Evolutionary conservation across 2,329 filamentous ascomycete species (phyloP).

Genomic region (Ampelomyces quisqualis): DNA sequence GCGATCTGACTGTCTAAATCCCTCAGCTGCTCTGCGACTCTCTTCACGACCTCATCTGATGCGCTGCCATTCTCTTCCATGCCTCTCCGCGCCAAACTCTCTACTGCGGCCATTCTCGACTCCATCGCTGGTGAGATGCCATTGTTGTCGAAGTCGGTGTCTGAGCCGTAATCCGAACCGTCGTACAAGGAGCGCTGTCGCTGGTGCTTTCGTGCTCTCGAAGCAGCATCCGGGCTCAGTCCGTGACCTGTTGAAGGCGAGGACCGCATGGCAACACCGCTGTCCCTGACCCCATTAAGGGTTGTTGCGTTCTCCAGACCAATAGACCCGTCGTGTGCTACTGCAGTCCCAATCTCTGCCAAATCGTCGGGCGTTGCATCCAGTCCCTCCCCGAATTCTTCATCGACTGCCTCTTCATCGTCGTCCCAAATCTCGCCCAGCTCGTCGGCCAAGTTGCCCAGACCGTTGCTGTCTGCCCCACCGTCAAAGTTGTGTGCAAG

Average conservation of each 20-base stretch:
- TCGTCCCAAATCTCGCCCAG: slow-evolving; percentile 71
- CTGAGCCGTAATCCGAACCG: slow-evolving; percentile 72
- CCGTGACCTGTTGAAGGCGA: slow-evolving; percentile 37
- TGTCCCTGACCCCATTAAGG: slow-evolving; percentile 47
- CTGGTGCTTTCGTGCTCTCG: slow-evolving; percentile 41
- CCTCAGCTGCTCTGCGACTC: slow-evolving; percentile 68
- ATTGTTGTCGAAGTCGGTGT: slow-evolving; percentile 68
- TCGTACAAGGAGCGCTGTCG: slow-evolving; percentile 60
- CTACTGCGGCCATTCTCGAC: slow-evolving; percentile 70
- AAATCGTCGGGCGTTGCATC: slow-evolving; percentile 27
- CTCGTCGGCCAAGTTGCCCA: slow-evolving; percentile 80
- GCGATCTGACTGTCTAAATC: slow-evolving; percentile 72
- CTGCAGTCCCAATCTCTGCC: slow-evolving; percentile 32
- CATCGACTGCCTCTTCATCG: slow-evolving; percentile 59
- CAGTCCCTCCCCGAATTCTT: slow-evolving; percentile 40
- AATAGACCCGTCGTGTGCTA: slow-evolving; percentile 39
- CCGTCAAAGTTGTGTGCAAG: slow-evolving; percentile 43
- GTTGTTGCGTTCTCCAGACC: slow-evolving; percentile 18
- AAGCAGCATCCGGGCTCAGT: slow-evolving; percentile 43
- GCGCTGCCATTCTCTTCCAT: slow-evolving; percentile 66
- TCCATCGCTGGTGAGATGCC: slow-evolving; percentile 67
- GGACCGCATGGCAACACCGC: slow-evolving; percentile 49
- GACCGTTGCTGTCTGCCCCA: slow-evolving; percentile 53
- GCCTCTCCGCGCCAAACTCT: slow-evolving; percentile 63
- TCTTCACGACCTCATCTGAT: slow-evolving; percentile 65